Base-by-base conservation (phyloP, 371 early-diverging fungal genomes). In the Circinella minor region DNA sequence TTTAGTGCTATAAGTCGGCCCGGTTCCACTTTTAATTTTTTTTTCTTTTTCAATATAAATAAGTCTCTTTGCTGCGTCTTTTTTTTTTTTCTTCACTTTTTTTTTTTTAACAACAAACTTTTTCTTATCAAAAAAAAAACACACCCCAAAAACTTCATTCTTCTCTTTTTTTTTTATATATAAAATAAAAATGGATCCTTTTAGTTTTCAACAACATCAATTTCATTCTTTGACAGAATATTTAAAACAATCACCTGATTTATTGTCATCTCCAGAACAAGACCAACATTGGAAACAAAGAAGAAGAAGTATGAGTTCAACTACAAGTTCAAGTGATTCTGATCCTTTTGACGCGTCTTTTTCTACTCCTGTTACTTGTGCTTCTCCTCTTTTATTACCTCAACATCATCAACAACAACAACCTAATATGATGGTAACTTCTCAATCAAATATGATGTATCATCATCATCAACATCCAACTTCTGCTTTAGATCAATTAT, bases 241-340 rank as follows among this genome's bases (percentile, higher is more conserved):
- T n/a, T n/a, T 57, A 14, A 57, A 57, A 34, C 57, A 57, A 57
- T 57, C 57, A 2, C 57, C 57, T 0, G 57, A 57, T 13, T 34
- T 57, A 27, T 57, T 57, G 57, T 57, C 57, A 57, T 57, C 57
- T 0, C 57, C 57, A 18, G 57, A 57, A 18, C 57, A 18, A 34
- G 57, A 57, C 27, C 27, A 27, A 6, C 57, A 57, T 3, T 57
- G 57, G 57, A 57, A 57, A n/a, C 11, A 57, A n/a, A 11, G 57
- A 34, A 11, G 57, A 57, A 20, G 57, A 57, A 57, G 57, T 34
- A 18, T 57, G 57, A 57, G 57, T n/a, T 57, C 57, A 11, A 57
- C 57, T n/a, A 57, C 34, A 18, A 57, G 57, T n/a, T 34, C 34
- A 7, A 34, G 34, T 34, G 57, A 57, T 34, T 57, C 57, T 7